Percentiles rank a stretch among this genome's conserved stretches.
phyloP scores from a whole-genome alignment of 306 rosid species.

The Morella rubra region DNA sequence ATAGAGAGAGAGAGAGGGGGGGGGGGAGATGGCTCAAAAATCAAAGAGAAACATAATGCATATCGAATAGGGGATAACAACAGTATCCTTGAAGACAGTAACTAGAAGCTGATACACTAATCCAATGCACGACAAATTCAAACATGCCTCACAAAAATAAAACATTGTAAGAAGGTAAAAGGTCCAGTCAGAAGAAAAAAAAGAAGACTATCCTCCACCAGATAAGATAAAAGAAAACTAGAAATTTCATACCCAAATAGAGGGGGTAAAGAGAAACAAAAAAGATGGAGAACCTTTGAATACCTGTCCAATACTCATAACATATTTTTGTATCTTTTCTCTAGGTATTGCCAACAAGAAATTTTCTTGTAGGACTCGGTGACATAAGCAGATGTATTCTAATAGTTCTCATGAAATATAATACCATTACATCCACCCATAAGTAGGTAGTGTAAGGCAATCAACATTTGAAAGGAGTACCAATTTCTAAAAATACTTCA shows the following conservation, averaged over 20 bases:
- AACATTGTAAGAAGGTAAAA: too few species aligned
- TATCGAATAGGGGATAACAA: neutral
- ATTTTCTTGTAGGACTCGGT: too few species aligned
- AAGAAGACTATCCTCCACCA: too few species aligned
- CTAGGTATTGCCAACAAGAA: too few species aligned
- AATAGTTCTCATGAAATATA: neutral
- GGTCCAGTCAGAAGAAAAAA: too few species aligned
- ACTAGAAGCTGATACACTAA: neutral
- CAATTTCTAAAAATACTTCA: neutral
- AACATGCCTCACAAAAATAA: neutral
- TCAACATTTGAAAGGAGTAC: neutral
- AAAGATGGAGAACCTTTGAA: neutral
- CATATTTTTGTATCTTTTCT: too few species aligned
- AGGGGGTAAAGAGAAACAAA: neutral
- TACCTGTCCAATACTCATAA: too few species aligned
- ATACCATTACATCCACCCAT: neutral
- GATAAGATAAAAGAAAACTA: neutral
- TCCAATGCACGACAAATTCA: neutral
- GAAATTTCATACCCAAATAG: neutral
- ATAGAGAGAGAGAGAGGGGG: too few species aligned
- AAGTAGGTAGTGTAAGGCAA: neutral
- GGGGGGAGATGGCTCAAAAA: too few species aligned
- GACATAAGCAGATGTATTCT: neutral
- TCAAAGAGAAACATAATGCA: too few species aligned
- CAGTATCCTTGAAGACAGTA: neutral